A percentile compares a stretch with the other conserved stretches of the same genome.
Conservation (phyloP, 2,329 filamentous ascomycete genomes). For the Neonectria punicea region DNA sequence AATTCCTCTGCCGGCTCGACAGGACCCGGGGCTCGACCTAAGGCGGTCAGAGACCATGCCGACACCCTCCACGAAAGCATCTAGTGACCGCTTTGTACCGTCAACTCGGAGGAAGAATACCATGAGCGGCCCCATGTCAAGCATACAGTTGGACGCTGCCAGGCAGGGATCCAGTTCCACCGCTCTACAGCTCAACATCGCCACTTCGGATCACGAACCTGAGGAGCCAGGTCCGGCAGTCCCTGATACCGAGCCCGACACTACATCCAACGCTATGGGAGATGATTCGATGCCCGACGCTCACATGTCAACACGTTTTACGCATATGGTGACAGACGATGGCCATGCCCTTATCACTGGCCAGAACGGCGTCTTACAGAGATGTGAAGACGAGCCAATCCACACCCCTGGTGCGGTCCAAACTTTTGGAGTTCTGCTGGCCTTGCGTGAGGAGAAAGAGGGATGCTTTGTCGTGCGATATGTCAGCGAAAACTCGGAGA, state of each 20-base stretch:
- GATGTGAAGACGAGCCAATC: slow-evolving; percentile 92
- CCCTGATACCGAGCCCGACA: slow-evolving; percentile 20
- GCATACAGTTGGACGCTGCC: slow-evolving; percentile 57
- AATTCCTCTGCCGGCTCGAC: slow-evolving; percentile 43
- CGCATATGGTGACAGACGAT: slow-evolving; percentile 78
- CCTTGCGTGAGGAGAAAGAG: slow-evolving; percentile 75
- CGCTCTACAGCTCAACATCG: slow-evolving; percentile 49
- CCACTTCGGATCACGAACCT: slow-evolving; percentile 46
- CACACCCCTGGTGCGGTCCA: slow-evolving; percentile 87
- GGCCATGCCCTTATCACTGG: slow-evolving; percentile 88
- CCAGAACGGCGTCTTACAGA: slow-evolving; percentile 76
- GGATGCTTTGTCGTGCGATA: slow-evolving; percentile 76
- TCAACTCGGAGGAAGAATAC: slow-evolving; percentile 48
- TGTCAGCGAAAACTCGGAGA: slow-evolving; percentile 83
- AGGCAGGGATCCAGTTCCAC: slow-evolving; percentile 48
- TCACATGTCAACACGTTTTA: slow-evolving; percentile 78
- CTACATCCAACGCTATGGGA: slow-evolving; percentile 32
- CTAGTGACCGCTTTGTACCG: slow-evolving; percentile 35
- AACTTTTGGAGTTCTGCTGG: slow-evolving; percentile 80
- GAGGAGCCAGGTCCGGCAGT: slow-evolving; percentile 39
- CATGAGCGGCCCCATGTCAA: slow-evolving; percentile 53
- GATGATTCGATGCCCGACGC: slow-evolving; percentile 49
- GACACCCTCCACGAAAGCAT: slow-evolving; percentile 26
- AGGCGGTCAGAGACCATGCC: slow-evolving; percentile 42
- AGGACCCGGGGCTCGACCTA: slow-evolving; percentile 44